phyloP scores from a whole-genome alignment of 75 land plant species.

The Sequoia sempervirens region DNA sequence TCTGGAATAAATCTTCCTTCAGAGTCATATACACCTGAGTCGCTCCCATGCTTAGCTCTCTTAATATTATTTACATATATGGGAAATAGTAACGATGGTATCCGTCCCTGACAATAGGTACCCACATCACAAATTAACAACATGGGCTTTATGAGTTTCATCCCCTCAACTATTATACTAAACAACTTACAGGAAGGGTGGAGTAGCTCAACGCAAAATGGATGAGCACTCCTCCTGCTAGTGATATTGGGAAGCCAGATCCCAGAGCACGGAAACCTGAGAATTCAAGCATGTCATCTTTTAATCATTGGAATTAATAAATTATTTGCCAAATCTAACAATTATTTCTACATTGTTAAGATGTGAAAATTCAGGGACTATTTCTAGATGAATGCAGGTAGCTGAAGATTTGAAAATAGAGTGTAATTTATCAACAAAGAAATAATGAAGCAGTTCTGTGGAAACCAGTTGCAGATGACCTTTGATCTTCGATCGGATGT shows the following conservation, averaged over 20 bases:
- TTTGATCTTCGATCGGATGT: not conserved
- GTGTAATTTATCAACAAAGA: not conserved
- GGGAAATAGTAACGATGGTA: conserved; percentile 35
- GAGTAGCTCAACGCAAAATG: conserved; percentile 48
- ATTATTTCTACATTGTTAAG: too few species aligned
- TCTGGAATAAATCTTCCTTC: conserved; percentile 62
- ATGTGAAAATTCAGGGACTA: too few species aligned
- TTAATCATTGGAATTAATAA: too few species aligned
- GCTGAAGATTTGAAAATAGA: not conserved
- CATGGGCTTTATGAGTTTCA: too few species aligned
- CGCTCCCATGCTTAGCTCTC: conserved; percentile 49
- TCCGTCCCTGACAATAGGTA: conserved; percentile 19
- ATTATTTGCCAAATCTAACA: too few species aligned
- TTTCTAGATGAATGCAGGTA: not conserved
- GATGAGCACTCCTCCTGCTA: conserved; percentile 43
- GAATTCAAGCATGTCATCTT: not conserved
- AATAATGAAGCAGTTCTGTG: not conserved
- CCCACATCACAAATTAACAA: too few species aligned
- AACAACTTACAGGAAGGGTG: conserved; percentile 56
- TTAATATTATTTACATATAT: conserved; percentile 51
- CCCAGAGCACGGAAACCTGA: conserved; percentile 70
- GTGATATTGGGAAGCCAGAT: conserved; percentile 33
- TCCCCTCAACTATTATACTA: too few species aligned
- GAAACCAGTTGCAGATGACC: not conserved
- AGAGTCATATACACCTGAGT: conserved; percentile 39